A percentile compares a stretch with the other conserved stretches of the same genome.
Conservation (phyloP, 257 asterid species). For the Solanum chiquidenum region DNA sequence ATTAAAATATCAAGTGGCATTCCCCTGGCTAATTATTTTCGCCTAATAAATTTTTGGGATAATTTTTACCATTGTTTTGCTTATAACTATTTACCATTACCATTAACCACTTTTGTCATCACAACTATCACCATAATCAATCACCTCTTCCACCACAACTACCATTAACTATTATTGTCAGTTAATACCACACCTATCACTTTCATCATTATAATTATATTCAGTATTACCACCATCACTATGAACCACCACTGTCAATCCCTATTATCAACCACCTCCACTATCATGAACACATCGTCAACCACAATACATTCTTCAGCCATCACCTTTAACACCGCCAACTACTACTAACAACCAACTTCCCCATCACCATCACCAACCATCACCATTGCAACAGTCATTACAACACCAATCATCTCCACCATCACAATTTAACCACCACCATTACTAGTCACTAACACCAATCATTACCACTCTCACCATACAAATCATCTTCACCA, state of each 20-base stretch:
- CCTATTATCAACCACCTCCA: background rate
- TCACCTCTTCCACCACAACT: background rate
- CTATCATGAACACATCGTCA: background rate
- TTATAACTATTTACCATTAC: too few species aligned
- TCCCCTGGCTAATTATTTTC: background rate
- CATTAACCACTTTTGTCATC: too few species aligned
- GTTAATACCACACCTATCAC: background rate
- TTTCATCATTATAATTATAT: background rate
- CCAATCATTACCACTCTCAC: background rate
- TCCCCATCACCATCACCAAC: background rate
- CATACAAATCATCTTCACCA: background rate
- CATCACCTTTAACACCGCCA: background rate
- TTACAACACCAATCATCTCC: background rate
- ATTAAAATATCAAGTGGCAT: background rate
- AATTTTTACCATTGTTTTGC: too few species aligned
- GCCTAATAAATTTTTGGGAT: background rate
- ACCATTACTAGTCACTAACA: background rate
- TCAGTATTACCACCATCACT: background rate
- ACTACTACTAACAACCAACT: background rate
- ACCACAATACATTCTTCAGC: background rate
- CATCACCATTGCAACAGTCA: too few species aligned
- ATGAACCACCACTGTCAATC: background rate
- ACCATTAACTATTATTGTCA: too few species aligned
- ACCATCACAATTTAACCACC: background rate
- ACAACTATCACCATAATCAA: background rate